Percentiles rank a stretch among this genome's conserved stretches.
These are phyloP conservation scores for Phylloporus rhodoxanthus DNA, from an alignment of 768 basidiomycete genomes.

Conservation along the genomic window DNA sequence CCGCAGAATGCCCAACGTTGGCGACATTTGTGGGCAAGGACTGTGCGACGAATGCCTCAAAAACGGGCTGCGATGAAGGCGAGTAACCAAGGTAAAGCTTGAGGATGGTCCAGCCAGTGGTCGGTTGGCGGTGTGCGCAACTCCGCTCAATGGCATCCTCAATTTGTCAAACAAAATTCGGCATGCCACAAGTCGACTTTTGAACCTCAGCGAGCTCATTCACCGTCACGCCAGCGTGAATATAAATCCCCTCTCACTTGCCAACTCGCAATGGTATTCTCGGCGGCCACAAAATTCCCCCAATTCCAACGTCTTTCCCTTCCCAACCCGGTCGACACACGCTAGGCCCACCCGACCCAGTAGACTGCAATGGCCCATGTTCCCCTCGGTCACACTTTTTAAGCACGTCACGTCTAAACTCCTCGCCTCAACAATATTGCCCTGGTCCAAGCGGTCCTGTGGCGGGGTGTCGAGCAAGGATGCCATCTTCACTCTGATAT, in stretches of 20 bases:
- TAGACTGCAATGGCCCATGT: no score
- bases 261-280: neutral
- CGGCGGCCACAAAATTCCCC: neutral
- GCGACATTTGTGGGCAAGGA: constrained; percentile 5
- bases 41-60: constrained; percentile 2
- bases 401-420: neutral
- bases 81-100: neutral
- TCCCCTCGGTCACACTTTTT: neutral
- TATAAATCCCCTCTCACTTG: neutral
- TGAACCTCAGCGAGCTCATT: neutral
- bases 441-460: neutral
- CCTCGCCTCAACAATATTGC: neutral
- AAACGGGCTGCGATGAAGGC: neutral
- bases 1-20: neutral
- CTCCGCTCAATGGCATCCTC: neutral
- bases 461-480: neutral
- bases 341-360: neutral
- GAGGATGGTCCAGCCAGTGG: neutral
- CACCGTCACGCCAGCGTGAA: neutral
- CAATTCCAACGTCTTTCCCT: neutral
- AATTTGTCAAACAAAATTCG: neutral
- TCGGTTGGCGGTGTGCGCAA: neutral
- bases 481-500: constrained; percentile 5
- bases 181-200: neutral
- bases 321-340: neutral